These are phyloP conservation scores for Zea luxurians DNA, from an alignment of 176 grass and related monocot genomes.

Conservation along the genomic window DNA sequence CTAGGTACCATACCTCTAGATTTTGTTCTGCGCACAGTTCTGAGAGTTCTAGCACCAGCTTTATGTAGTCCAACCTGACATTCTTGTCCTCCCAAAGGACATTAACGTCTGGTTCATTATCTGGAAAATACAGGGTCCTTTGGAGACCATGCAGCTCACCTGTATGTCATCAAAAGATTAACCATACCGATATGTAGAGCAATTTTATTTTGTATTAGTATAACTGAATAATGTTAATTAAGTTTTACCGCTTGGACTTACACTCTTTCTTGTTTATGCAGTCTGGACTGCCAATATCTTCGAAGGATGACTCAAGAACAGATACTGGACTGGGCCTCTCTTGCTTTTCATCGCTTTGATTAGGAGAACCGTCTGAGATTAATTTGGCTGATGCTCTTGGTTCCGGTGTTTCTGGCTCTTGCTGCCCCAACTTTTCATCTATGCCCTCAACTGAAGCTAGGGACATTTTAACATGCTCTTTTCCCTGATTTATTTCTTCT, in stretches of 20 bases:
- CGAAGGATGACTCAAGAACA: constrained; percentile 63
- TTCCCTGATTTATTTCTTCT: constrained; percentile 43
- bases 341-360: constrained; percentile 46
- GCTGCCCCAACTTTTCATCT: constrained; percentile 44
- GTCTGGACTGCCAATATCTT: constrained; percentile 49
- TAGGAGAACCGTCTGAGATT: constrained; percentile 30
- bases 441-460: constrained; percentile 44
- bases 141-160: constrained; percentile 46
- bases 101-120: constrained; percentile 38
- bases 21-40: constrained; percentile 67
- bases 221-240: neutral
- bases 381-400: constrained; percentile 36
- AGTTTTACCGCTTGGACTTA: constrained; percentile 42
- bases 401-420: constrained; percentile 61
- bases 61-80: constrained; percentile 64
- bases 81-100: constrained; percentile 55
- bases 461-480: constrained; percentile 36
- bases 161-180: constrained; percentile 47
- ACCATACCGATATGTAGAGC: constrained; percentile 11
- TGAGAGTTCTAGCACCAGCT: constrained; percentile 69
- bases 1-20: constrained; percentile 69
- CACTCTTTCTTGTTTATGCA: constrained; percentile 52
- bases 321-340: constrained; percentile 73
- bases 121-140: constrained; percentile 36
- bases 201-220: constrained; percentile 18